phyloP scores from a whole-genome alignment of 148 eudicot species.

The Amaranthus cruentus region DNA sequence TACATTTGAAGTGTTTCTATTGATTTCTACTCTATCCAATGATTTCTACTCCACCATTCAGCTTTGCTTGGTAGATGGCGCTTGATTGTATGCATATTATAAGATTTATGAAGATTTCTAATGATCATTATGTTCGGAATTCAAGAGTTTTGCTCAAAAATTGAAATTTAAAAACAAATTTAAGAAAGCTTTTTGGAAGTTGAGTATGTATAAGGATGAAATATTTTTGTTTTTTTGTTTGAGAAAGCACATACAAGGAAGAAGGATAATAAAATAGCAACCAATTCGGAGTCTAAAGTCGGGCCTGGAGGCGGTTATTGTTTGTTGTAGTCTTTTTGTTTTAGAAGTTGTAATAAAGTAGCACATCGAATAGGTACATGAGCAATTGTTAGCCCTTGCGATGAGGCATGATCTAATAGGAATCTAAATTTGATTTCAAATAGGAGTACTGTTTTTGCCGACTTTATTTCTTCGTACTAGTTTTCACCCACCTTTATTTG shows the following conservation, averaged over 20 bases:
- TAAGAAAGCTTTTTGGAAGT: not conserved
- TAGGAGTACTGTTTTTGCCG: too few species aligned
- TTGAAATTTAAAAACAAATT: not conserved
- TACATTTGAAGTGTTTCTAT: not conserved
- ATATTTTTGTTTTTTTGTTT: not conserved
- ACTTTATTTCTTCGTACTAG: too few species aligned
- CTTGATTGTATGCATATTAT: not conserved
- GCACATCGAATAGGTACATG: too few species aligned
- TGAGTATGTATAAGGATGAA: not conserved
- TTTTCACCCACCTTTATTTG: too few species aligned
- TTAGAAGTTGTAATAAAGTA: too few species aligned
- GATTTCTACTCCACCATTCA: not conserved
- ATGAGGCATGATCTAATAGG: too few species aligned
- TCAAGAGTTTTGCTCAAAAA: not conserved
- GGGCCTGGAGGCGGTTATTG: not conserved
- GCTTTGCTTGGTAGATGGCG: not conserved
- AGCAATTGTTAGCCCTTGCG: too few species aligned
- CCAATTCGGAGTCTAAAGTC: not conserved
- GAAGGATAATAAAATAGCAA: not conserved
- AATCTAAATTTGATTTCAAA: too few species aligned
- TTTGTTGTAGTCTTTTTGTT: too few species aligned
- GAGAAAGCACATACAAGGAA: not conserved
- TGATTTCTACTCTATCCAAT: not conserved
- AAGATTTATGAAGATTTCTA: not conserved
- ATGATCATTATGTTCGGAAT: not conserved